Percentiles rank a stretch among this genome's conserved stretches.
These are phyloP conservation scores for Sideroxylon spinosum DNA, from an alignment of 179 eudicot genomes.

Conservation along the genomic window DNA sequence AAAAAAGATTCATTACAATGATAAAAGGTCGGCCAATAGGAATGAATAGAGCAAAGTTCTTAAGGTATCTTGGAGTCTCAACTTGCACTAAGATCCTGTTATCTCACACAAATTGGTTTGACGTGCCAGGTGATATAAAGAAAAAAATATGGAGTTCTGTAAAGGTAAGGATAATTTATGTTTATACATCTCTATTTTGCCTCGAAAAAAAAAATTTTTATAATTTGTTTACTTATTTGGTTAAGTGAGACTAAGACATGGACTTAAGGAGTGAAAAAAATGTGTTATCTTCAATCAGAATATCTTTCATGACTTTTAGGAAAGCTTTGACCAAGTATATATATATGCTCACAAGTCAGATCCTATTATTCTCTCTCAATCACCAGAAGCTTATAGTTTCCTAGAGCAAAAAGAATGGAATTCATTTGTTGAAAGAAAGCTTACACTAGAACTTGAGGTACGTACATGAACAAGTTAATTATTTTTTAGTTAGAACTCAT, in stretches of 20 bases:
- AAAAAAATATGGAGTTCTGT: not conserved
- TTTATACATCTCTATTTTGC: not conserved
- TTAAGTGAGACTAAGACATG: not conserved
- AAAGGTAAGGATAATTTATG: not conserved
- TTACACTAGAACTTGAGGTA: not conserved
- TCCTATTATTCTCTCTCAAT: not conserved
- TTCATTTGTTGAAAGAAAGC: not conserved
- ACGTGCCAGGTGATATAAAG: not conserved
- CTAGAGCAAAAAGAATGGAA: not conserved
- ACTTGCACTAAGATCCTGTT: not conserved
- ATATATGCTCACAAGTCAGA: not conserved
- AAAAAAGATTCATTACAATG: not conserved
- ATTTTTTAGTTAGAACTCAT: not conserved
- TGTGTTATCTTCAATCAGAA: not conserved
- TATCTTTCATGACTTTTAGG: not conserved
- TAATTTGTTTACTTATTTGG: not conserved
- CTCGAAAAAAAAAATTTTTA: not conserved
- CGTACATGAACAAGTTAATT: not conserved
- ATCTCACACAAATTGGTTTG: not conserved
- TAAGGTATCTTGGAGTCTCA: not conserved
- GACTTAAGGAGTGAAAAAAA: not conserved
- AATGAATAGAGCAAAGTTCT: not conserved
- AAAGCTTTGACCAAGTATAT: not conserved
- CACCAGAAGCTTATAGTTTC: not conserved
- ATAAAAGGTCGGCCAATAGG: not conserved